Evolutionary conservation across 306 rosid genomes (phyloP).

Genomic region (Albizia julibrissin): DNA sequence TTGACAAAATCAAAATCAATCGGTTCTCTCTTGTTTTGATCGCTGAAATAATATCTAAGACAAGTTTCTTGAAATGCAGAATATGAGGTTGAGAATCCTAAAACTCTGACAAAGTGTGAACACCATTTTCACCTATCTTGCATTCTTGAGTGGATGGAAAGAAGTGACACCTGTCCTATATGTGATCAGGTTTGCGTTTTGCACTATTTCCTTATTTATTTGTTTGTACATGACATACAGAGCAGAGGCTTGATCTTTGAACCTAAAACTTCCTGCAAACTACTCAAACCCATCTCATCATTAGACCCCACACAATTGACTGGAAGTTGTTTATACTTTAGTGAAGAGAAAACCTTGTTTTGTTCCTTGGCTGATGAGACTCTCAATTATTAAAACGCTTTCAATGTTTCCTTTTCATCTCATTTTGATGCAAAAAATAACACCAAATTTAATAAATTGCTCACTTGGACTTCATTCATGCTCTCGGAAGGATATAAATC

Average conservation of each 20-base stretch:
- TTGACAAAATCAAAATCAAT: conserved; percentile 21
- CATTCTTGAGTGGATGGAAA: conserved; percentile 87
- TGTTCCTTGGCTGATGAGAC: background rate
- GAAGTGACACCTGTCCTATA: conserved; percentile 76
- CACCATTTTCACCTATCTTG: conserved; percentile 81
- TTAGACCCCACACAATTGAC: background rate
- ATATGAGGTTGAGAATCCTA: conserved; percentile 65
- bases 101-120: conserved; percentile 54
- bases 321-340: background rate
- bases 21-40: background rate
- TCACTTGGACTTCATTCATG: too few relatives aligned
- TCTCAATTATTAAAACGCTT: background rate
- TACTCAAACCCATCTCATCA: background rate
- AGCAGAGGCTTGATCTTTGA: background rate
- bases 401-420: background rate
- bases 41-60: conserved; percentile 18
- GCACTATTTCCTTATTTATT: background rate
- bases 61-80: conserved; percentile 40
- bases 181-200: conserved; percentile 60
- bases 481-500: too few relatives aligned
- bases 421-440: background rate
- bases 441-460: background rate
- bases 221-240: background rate
- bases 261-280: background rate
- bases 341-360: background rate